Evolutionary conservation across 495 filamentous ascomycete genomes (phyloP).

Genomic region (Rhizodiscina lignyota): DNA sequence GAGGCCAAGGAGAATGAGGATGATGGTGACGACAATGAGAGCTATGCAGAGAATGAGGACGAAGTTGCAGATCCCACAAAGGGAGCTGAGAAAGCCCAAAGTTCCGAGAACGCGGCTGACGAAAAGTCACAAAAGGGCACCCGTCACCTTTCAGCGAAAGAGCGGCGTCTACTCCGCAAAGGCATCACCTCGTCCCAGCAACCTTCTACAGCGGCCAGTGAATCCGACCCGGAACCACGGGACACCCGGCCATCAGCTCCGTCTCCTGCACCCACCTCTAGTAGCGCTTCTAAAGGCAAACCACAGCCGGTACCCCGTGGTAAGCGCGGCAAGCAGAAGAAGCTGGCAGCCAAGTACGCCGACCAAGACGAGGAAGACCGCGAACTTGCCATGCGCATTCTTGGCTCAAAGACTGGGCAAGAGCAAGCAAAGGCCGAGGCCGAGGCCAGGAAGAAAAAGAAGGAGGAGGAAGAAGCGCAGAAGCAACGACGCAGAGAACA

Average conservation of each 20-base stretch:
- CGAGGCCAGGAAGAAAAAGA: conserved; percentile 34
- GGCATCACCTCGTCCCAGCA: background rate
- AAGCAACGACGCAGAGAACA: conserved; percentile 59
- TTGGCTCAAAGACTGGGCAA: conserved; percentile 49
- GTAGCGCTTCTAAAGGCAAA: conserved; percentile 9
- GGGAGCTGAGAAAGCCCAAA: conserved; percentile 3
- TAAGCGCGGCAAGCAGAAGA: conserved; percentile 73
- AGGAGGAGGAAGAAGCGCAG: conserved; percentile 37
- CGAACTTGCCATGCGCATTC: conserved; percentile 58
- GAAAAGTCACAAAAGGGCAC: background rate
- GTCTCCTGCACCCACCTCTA: background rate
- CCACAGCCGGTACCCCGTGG: conserved; percentile 43
- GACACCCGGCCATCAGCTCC: conserved; percentile 3
- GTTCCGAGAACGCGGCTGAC: background rate
- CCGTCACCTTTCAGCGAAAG: conserved; percentile 33
- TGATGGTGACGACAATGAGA: conserved; percentile 12
- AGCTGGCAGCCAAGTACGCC: conserved; percentile 77
- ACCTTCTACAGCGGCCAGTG: conserved; percentile 17
- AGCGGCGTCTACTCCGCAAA: conserved; percentile 32
- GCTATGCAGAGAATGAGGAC: conserved; percentile 9
- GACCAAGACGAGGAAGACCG: conserved; percentile 92
- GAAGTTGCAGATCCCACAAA: conserved; percentile 8
- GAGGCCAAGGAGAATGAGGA: conserved; percentile 14
- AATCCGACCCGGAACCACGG: conserved; percentile 6
- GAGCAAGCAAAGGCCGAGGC: conserved; percentile 35